Evolutionary conservation across 805 yeast species (phyloP), one percentile per base, ranked within the genome.

Genomic region (Zygosaccharomyces pseudorouxii): DNA sequence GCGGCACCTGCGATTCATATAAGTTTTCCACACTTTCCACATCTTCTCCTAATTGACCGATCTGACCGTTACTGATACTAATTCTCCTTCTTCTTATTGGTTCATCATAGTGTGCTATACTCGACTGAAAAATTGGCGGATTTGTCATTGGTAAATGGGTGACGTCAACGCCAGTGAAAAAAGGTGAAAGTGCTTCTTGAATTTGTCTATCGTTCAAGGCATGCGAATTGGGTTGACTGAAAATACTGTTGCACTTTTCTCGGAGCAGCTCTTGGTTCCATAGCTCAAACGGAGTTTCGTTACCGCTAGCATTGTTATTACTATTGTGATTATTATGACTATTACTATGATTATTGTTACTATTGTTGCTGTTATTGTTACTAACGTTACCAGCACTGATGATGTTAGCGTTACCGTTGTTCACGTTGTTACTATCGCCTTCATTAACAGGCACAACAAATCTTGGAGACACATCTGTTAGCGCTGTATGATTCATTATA

Each of bases 31-130:
- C 67, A 12, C 65, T 63, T 11, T 53, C 67, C 28, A 55, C 57
- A 41, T 67, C 71, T 43, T 71, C 75, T 4, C 79, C 75, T 30
- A 86, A 77, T 60, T 86, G 95, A 42, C 89, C 86, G 55, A 86
- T 86, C 60, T 86, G 95, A 59, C 95, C 95, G 67, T 86, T 86
- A 9, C 92, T 84, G 45, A 86, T 86, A 38, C 93, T 85, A 2
- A 86, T 81, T 61, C 95, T 75, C 62, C 93, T 72, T 39, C 67
- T 57, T 42, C 63, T 55, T 14, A 60, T 47, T 27, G 62, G 61
- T 46, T 67, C 69, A 29, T 63, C 64, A 38, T 46, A 60, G 19
- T 56, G 46, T 9, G 60, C 59, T 30, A 72, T 52, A 63, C 84
- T 65, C 50, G 70, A 68, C 47, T 72, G 75, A 48, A 72, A 72